These are phyloP conservation scores for Myriangium duriaei DNA, from an alignment of 2,329 filamentous ascomycete genomes.

Conservation along the genomic window DNA sequence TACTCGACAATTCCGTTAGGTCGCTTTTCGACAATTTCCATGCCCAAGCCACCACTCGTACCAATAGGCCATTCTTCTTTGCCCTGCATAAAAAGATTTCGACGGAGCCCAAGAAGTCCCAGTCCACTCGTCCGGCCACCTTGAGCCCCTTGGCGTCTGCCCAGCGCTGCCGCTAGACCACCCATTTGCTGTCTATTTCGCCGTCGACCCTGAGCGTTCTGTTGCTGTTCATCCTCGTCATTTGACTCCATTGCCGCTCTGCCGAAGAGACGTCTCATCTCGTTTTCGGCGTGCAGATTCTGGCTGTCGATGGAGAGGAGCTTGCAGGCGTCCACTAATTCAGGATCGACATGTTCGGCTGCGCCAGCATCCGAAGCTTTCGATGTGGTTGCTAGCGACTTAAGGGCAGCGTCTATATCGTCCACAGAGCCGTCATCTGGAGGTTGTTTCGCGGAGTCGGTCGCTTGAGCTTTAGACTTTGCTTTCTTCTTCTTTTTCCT, in stretches of 20 bases:
- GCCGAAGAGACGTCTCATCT: slow-evolving; percentile 72
- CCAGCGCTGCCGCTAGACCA: slow-evolving; percentile 45
- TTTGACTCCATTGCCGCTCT: slow-evolving; percentile 47
- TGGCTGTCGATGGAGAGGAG: slow-evolving; percentile 53
- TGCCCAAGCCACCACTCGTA: slow-evolving; percentile 68
- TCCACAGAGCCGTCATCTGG: slow-evolving; percentile 33
- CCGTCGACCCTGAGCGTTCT: slow-evolving; percentile 37
- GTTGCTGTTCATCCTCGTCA: slow-evolving; percentile 36
- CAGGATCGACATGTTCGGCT: slow-evolving; percentile 20
- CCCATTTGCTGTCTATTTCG: slow-evolving; percentile 44
- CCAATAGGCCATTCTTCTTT: slow-evolving; percentile 78
- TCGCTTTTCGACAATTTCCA: slow-evolving; percentile 53
- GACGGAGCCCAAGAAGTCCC: slow-evolving; percentile 56
- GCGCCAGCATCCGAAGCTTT: slow-evolving; percentile 15
- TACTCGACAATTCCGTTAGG: slow-evolving; percentile 56
- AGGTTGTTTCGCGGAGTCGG: slow-evolving; percentile 14
- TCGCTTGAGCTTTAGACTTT: slow-evolving; percentile 20
- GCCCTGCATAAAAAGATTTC: slow-evolving; percentile 75
- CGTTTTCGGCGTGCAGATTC: slow-evolving; percentile 73
- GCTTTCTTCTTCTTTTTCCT: slow-evolving; percentile 52
- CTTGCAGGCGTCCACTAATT: slow-evolving; percentile 36
- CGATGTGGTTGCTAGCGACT: slow-evolving; percentile 36
- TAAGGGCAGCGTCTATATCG: slow-evolving; percentile 54
- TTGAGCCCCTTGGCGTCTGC: slow-evolving; percentile 36
- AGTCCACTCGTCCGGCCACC: slow-evolving; percentile 51